phyloP scores from a whole-genome alignment of 1,284 basidiomycete species.

The Sutorius eximius region DNA sequence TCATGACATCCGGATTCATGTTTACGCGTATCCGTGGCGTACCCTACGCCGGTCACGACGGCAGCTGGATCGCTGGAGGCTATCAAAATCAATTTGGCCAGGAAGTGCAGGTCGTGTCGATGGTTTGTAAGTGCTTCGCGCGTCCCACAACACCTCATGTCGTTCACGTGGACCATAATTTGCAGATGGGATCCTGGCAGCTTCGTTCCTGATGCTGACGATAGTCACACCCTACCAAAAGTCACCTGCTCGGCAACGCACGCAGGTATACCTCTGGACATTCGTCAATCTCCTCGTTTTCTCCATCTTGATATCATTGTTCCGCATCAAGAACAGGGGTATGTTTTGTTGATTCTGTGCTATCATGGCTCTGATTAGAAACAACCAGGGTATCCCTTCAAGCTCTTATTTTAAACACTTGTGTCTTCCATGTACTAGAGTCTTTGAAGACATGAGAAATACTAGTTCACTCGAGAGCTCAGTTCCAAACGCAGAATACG shows the following conservation, averaged over 20 bases:
- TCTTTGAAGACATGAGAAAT: background rate
- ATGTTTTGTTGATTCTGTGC: conserved; percentile 21
- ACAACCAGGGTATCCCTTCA: conserved; percentile 72
- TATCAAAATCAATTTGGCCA: conserved; percentile 92
- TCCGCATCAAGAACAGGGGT: conserved; percentile 91
- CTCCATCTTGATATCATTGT: conserved; percentile 86
- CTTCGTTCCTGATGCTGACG: conserved; percentile 82
- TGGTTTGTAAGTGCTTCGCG: conserved; percentile 67
- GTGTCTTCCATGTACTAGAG: background rate
- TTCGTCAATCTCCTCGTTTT: conserved; percentile 83
- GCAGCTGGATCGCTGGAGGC: conserved; percentile 83
- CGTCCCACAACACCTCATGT: background rate
- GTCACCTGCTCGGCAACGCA: conserved; percentile 74
- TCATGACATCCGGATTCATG: conserved; percentile 95
- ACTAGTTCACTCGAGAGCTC: background rate
- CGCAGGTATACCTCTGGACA: conserved; percentile 90
- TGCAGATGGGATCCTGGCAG: conserved; percentile 80
- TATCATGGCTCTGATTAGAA: background rate
- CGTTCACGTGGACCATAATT: conserved; percentile 8
- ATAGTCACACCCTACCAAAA: conserved; percentile 79
- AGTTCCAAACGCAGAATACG: background rate
- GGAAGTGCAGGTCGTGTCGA: conserved; percentile 86
- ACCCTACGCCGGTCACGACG: conserved; percentile 68
- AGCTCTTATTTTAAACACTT: conserved; percentile 56
- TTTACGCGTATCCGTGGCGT: conserved; percentile 90